These are phyloP conservation scores for Rutstroemia sp. DNA, from an alignment of 2,329 filamentous ascomycete species.

Conservation along the genomic window DNA sequence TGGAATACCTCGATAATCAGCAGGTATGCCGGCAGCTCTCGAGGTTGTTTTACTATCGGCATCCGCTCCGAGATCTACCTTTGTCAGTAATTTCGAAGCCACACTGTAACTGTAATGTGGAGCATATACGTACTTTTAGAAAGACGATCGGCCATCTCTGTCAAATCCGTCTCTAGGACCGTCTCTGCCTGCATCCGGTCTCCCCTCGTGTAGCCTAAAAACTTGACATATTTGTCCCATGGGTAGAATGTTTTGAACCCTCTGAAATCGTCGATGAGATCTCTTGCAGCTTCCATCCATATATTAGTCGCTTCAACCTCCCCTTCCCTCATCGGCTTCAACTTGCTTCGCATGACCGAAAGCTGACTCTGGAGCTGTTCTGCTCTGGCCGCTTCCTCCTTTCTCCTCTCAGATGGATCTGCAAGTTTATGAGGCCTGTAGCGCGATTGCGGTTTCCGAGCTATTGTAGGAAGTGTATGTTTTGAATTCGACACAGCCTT, in stretches of 20 bases:
- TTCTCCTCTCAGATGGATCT: conserved; percentile 32
- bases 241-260: conserved; percentile 57
- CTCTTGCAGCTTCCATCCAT: conserved; percentile 53
- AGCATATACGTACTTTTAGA: conserved; percentile 19
- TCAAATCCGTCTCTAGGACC: conserved; percentile 23
- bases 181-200: conserved; percentile 19
- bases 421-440: conserved; percentile 9
- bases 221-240: conserved; percentile 57
- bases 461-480: neutral
- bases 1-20: conserved; percentile 63
- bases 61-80: conserved; percentile 22
- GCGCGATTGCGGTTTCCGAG: neutral
- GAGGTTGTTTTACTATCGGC: conserved; percentile 11
- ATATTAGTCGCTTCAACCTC: conserved; percentile 18
- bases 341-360: conserved; percentile 36
- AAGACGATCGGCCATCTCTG: conserved; percentile 25
- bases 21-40: conserved; percentile 18
- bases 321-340: conserved; percentile 28
- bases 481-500: neutral
- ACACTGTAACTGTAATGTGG: neutral
- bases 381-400: conserved; percentile 26
- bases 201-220: conserved; percentile 37
- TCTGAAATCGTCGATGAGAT: conserved; percentile 56
- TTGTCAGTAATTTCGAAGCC: conserved; percentile 10
- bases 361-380: conserved; percentile 31